These are phyloP conservation scores for Cordyceps cateniannulata DNA, from an alignment of 2,329 filamentous ascomycete genomes.

Conservation along the genomic window DNA sequence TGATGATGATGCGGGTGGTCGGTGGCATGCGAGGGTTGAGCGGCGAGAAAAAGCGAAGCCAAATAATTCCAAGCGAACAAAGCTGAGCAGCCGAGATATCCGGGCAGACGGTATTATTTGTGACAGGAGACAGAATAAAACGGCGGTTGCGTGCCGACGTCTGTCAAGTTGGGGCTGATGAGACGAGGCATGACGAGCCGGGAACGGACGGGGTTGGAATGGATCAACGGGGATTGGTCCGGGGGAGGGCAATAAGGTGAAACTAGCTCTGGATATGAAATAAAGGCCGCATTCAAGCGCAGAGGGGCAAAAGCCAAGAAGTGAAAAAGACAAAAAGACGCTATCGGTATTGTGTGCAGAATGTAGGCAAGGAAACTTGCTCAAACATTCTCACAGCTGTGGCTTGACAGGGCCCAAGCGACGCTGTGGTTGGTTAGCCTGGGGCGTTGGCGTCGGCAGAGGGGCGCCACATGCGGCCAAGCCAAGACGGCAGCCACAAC, in stretches of 20 bases:
- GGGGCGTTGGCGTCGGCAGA: background rate
- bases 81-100: background rate
- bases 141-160: background rate
- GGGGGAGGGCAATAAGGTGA: background rate
- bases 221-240: background rate
- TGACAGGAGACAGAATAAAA: background rate
- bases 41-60: too few species aligned
- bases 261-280: background rate
- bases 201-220: background rate
- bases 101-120: background rate
- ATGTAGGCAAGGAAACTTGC: constrained; percentile 22
- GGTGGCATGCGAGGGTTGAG: background rate
- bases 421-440: background rate
- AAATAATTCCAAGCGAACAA: background rate
- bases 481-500: background rate
- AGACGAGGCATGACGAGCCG: background rate
- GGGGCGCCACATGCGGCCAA: background rate
- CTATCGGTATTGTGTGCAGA: constrained; percentile 6
- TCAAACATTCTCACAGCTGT: constrained; percentile 31
- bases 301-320: background rate
- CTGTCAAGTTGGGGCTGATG: background rate
- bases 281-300: constrained; percentile 4
- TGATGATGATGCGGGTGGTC: background rate
- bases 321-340: background rate
- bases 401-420: background rate